Evolutionary conservation across 2,329 filamentous ascomycete species (phyloP).

Genomic region (Aureobasidium sp.): DNA sequence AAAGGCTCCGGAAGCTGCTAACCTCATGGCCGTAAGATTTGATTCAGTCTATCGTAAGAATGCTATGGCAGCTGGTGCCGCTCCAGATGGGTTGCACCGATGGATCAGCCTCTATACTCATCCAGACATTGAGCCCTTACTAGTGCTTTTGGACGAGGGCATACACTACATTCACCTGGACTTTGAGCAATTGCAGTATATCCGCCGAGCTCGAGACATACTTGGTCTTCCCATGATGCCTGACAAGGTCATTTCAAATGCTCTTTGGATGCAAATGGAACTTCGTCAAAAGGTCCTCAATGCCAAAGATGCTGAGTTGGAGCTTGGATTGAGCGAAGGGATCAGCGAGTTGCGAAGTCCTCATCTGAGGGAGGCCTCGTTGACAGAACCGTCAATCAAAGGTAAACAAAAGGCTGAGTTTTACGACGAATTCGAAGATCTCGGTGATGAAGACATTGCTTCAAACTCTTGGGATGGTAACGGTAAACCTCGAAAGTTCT

Average conservation of each 20-base stretch:
- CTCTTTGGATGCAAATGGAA: slow-evolving; percentile 52
- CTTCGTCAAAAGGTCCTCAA: slow-evolving; percentile 50
- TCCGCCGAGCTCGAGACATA: slow-evolving; percentile 44
- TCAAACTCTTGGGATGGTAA: slow-evolving; percentile 49
- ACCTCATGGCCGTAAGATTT: slow-evolving; percentile 46
- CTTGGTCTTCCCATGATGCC: slow-evolving; percentile 49
- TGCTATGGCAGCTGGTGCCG: slow-evolving; percentile 28
- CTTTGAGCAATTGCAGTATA: slow-evolving; percentile 52
- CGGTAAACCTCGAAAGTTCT: slow-evolving; percentile 49
- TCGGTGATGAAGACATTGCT: slow-evolving; percentile 31
- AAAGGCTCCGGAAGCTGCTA: slow-evolving; percentile 42
- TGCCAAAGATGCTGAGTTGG: slow-evolving; percentile 43
- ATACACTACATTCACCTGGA: slow-evolving; percentile 55
- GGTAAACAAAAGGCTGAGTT: slow-evolving; percentile 37
- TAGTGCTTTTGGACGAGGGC: slow-evolving; percentile 51
- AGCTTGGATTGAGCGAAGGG: slow-evolving; percentile 44
- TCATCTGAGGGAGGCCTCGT: neutral
- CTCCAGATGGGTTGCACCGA: slow-evolving; percentile 39
- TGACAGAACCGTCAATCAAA: slow-evolving; percentile 26
- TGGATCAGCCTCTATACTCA: slow-evolving; percentile 48
- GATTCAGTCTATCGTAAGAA: slow-evolving; percentile 46
- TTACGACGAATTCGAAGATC: slow-evolving; percentile 21
- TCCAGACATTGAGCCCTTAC: slow-evolving; percentile 47
- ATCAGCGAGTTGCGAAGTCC: slow-evolving; percentile 22
- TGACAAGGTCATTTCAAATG: slow-evolving; percentile 48